phyloP scores from a whole-genome alignment of 176 grass and related monocot genomes.

The Oryza officinalis region DNA sequence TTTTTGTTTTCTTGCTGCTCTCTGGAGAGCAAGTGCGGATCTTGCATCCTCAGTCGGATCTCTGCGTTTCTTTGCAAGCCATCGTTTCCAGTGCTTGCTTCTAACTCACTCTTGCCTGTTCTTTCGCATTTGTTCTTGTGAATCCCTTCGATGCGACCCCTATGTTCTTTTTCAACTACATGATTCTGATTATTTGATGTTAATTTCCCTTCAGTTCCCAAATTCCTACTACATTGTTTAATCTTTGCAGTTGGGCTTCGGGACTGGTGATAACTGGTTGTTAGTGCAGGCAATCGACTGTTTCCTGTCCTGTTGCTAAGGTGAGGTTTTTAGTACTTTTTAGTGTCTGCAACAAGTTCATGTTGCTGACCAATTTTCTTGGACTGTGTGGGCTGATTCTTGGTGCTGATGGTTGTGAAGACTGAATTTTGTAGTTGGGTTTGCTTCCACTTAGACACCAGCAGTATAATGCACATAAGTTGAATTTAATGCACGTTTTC shows the following conservation, averaged over 20 bases:
- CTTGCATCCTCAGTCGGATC: background rate
- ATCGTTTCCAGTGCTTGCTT: background rate
- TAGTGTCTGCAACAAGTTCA: background rate
- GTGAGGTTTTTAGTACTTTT: background rate
- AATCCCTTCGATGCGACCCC: background rate
- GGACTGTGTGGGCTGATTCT: background rate
- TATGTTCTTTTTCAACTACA: background rate
- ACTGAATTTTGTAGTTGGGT: background rate
- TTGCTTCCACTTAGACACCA: background rate
- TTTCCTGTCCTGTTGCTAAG: background rate
- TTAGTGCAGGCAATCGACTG: background rate
- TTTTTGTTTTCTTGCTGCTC: background rate
- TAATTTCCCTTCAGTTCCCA: background rate
- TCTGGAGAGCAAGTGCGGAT: background rate
- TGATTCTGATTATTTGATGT: background rate
- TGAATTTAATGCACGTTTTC: too few relatives aligned
- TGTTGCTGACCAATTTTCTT: background rate
- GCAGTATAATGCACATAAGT: background rate
- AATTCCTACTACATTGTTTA: background rate
- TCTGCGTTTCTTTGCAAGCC: background rate
- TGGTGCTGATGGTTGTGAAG: background rate
- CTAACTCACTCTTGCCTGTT: background rate
- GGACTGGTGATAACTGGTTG: background rate
- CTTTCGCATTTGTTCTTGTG: background rate
- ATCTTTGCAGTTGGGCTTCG: conserved; percentile 6